Conservation (phyloP, 768 basidiomycete genomes). For the Auriscalpium vulgare region DNA sequence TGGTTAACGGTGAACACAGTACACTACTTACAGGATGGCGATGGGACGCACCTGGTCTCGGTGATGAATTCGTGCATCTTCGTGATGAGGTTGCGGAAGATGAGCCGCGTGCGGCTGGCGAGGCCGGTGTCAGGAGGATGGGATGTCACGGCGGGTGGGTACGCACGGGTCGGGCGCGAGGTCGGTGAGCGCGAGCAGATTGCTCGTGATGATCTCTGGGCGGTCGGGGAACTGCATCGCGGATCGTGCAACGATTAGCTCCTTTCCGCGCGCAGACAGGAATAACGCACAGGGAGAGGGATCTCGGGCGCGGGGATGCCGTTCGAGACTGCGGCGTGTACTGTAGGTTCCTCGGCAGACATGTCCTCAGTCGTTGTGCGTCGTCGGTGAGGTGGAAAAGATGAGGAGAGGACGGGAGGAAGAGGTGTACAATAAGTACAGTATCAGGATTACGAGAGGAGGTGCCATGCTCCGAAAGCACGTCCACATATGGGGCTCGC, state of each 20-base stretch:
- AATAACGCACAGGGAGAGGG: slow-evolving; percentile 31
- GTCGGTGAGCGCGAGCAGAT: slow-evolving; percentile 32
- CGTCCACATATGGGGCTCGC: too few species aligned
- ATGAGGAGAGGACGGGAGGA: too few species aligned
- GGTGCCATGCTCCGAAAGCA: too few species aligned
- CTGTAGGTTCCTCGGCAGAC: too few species aligned
- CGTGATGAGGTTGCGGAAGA: slow-evolving; percentile 44
- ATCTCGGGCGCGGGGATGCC: slow-evolving; percentile 32
- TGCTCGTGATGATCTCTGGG: slow-evolving; percentile 42
- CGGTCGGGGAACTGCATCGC: slow-evolving; percentile 35
- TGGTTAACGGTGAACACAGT: too few species aligned
- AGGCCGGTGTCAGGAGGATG: slow-evolving; percentile 9
- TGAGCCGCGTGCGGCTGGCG: slow-evolving; percentile 35
- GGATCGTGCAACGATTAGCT: not conserved
- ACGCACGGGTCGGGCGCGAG: slow-evolving; percentile 33
- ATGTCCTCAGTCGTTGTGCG: too few species aligned
- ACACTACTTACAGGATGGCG: not conserved
- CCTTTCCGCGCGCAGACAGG: not conserved
- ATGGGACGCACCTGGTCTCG: slow-evolving; percentile 47
- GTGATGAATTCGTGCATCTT: slow-evolving; percentile 71
- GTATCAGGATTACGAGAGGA: too few species aligned
- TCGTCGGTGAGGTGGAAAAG: too few species aligned
- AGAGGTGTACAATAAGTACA: too few species aligned
- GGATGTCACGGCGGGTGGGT: not conserved
- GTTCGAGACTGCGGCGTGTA: slow-evolving; percentile 28